phyloP scores from a whole-genome alignment of 495 filamentous ascomycete genomes.

The Hypomontagnella monticulosa region DNA sequence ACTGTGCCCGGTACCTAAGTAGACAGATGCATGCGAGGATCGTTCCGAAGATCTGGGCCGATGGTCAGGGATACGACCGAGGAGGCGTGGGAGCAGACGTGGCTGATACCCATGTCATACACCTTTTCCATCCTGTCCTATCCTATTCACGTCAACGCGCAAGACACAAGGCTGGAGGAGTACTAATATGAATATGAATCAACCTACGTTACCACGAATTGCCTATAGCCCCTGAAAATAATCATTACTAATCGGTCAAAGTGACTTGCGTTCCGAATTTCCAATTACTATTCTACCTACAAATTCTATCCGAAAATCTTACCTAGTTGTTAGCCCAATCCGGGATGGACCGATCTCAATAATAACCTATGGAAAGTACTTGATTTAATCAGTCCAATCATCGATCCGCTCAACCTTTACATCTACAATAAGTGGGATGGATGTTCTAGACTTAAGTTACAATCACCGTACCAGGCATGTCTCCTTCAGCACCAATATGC shows the following conservation, averaged over 20 bases:
- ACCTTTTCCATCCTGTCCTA: conserved; percentile 1
- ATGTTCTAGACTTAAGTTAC: conserved; percentile 14
- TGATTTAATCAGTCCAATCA: conserved; percentile 25
- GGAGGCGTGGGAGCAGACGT: conserved; percentile 30
- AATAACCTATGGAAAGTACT: not conserved
- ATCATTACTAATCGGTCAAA: not conserved
- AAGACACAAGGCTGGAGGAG: conserved; percentile 24
- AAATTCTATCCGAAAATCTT: no score
- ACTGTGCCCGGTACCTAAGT: conserved; percentile 24
- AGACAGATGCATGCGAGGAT: conserved; percentile 37
- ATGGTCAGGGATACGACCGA: conserved; percentile 31
- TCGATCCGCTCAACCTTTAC: not conserved
- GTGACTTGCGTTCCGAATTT: no score
- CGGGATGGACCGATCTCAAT: conserved; percentile 7
- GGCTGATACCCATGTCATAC: conserved; percentile 22
- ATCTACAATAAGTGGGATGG: not conserved
- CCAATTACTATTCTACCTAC: no score
- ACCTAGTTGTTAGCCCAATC: conserved; percentile 5
- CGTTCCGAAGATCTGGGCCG: conserved; percentile 32
- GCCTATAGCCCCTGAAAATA: not conserved
- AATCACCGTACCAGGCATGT: conserved; percentile 4
- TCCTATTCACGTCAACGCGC: conserved; percentile 9
- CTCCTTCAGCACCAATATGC: conserved; percentile 8
- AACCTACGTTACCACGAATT: not conserved
- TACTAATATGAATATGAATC: not conserved